Conservation (phyloP, 257 asterid species). For the Capsicum baccatum region DNA sequence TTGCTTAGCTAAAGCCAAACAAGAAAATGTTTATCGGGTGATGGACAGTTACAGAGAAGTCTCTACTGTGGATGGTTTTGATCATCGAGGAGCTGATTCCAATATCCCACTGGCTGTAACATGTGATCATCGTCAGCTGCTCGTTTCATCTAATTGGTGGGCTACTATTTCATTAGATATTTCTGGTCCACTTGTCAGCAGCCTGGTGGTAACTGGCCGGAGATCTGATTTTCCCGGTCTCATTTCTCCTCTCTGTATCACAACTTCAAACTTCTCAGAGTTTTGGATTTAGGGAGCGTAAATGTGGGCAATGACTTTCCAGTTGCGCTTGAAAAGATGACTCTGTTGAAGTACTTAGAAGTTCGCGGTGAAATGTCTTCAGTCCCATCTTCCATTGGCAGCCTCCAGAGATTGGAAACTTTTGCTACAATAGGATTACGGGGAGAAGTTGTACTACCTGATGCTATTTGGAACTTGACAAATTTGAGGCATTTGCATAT, state of each 20-base stretch:
- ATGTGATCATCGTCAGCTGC: neutral
- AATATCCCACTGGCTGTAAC: neutral
- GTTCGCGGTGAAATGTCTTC: neutral
- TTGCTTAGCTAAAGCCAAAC: neutral
- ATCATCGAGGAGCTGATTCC: neutral
- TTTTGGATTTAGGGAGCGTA: constrained; percentile 26
- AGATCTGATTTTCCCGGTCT: neutral
- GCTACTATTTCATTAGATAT: neutral
- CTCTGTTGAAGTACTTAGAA: constrained; percentile 26
- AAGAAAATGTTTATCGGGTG: neutral
- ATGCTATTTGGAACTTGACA: constrained; percentile 26
- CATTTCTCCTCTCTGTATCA: neutral
- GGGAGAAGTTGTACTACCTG: constrained; percentile 10
- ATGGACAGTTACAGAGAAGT: neutral
- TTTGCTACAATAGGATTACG: neutral
- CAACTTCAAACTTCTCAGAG: constrained; percentile 13
- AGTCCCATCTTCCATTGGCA: constrained; percentile 8
- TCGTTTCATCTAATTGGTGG: neutral
- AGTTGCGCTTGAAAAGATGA: neutral
- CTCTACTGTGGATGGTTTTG: neutral
- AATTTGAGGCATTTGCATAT: constrained; percentile 33
- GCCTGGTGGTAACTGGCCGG: neutral
- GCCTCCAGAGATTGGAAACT: constrained; percentile 23
- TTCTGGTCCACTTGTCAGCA: neutral
- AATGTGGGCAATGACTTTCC: neutral